phyloP scores from a whole-genome alignment of 2,329 filamentous ascomycete species.

The Aspergillus ruber region DNA sequence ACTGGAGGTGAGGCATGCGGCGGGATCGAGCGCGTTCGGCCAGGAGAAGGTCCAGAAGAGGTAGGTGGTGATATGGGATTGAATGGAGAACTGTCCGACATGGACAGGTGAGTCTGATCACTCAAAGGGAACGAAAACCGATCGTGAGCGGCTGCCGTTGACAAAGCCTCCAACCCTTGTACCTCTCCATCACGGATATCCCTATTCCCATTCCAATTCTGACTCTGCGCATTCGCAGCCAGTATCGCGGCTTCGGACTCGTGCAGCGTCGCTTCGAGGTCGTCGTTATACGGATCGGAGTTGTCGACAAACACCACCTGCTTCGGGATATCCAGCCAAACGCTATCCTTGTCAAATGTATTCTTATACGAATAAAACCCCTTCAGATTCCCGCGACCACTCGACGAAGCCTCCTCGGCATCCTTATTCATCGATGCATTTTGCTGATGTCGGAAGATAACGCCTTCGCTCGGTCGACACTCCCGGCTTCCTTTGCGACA shows the following conservation, averaged over 20 bases:
- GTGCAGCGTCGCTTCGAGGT: conserved; percentile 31
- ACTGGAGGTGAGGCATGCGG: conserved; percentile 37
- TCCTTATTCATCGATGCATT: conserved; percentile 61
- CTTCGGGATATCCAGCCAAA: conserved; percentile 59
- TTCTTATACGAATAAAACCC: conserved; percentile 62
- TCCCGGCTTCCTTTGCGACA: conserved; percentile 56
- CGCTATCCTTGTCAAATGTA: conserved; percentile 54
- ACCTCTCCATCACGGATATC: conserved; percentile 32
- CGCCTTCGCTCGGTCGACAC: conserved; percentile 56
- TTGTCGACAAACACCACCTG: conserved; percentile 59
- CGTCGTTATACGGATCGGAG: conserved; percentile 55
- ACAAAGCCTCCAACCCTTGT: conserved; percentile 48
- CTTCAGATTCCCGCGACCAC: conserved; percentile 44
- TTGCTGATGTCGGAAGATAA: conserved; percentile 63
- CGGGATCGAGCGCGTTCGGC: conserved; percentile 27
- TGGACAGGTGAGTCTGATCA: conserved; percentile 21
- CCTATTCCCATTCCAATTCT: conserved; percentile 23
- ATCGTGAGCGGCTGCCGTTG: conserved; percentile 44
- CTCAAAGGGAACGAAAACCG: conserved; percentile 23
- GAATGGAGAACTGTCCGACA: conserved; percentile 15
- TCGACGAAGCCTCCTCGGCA: conserved; percentile 30
- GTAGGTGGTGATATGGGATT: conserved; percentile 12
- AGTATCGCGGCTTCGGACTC: conserved; percentile 25
- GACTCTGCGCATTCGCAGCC: conserved; percentile 21
- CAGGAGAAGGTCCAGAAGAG: conserved; percentile 26